These are phyloP conservation scores for Rhizomucor pusillus DNA, from an alignment of 371 early-diverging fungal species.

Conservation along the genomic window DNA sequence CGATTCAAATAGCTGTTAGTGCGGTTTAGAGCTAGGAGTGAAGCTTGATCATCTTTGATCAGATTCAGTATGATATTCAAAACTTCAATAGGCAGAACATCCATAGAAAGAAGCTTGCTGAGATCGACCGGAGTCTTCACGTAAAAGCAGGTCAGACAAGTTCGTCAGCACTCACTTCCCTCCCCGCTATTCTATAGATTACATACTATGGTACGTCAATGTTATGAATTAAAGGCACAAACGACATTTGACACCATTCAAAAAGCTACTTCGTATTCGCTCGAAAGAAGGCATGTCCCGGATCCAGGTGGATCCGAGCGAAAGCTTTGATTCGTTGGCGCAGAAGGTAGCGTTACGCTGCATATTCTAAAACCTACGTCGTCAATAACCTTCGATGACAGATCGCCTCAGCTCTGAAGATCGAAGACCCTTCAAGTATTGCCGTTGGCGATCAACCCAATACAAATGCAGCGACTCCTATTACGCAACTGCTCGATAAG, in stretches of 20 bases:
- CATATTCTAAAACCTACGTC: slow-evolving; percentile 12
- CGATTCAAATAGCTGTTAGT: not conserved
- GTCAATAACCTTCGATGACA: slow-evolving; percentile 17
- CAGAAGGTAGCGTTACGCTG: slow-evolving; percentile 45
- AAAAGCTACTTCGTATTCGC: slow-evolving; percentile 76
- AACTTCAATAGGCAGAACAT: slow-evolving; percentile 1
- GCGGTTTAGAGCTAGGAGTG: not conserved
- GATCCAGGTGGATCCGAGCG: slow-evolving; percentile 63
- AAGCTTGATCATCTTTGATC: slow-evolving; percentile 1
- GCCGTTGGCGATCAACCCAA: slow-evolving; percentile 51
- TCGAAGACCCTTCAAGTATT: slow-evolving; percentile 45
- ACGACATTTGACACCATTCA: not conserved
- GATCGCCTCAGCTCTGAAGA: slow-evolving; percentile 38
- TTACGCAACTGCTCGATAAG: slow-evolving; percentile 38
- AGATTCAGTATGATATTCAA: not conserved
- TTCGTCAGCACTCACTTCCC: slow-evolving; percentile 4
- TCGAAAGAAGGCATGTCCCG: slow-evolving; percentile 83
- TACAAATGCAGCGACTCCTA: slow-evolving; percentile 36
- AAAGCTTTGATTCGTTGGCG: slow-evolving; percentile 51
- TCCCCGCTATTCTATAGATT: not conserved
- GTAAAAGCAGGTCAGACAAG: not conserved
- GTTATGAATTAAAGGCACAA: not conserved
- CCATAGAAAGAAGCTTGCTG: not conserved
- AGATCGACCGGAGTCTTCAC: not conserved
- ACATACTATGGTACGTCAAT: too few relatives aligned